Evolutionary conservation across 176 grass and related monocot species (phyloP), one percentile per base, ranked within the genome.

Genomic region (Avena eriantha): DNA sequence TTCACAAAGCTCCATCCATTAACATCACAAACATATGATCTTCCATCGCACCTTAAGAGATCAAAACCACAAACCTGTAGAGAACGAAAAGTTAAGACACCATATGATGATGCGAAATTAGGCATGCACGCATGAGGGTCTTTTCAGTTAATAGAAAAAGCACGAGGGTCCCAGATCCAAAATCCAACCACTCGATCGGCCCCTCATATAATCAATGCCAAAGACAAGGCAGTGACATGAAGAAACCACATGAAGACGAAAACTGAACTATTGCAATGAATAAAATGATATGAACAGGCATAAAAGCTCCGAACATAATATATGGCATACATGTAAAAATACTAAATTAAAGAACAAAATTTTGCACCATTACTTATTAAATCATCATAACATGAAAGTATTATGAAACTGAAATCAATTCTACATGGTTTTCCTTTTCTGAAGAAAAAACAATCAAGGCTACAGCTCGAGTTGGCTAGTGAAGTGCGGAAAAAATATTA

Each of bases 1-100:
- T 96, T 96, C 56, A 98, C 97, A 85, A 98, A 98, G 89, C 97
- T 98, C 97, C 97, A 98, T 72, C 97, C 97, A 58, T 98, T 98
- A 64, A 98, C 97, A 74, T 98, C 97, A 93, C 97, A 98, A 29
- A 98, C 97, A 88, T 98, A 98, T 1, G 97, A 96, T 91, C 92
- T 85, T 78, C 97, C 90, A 66, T 98, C 94, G n/a, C 89, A 99
- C 49, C 97, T 92, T 88, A 99, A 86, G 76, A 99, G 92, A 96
- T 96, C 94, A 87, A 99, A 99, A 75, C 97, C 97, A 87, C 97
- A 99, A 55, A 99, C 97, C 97, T 99, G 84, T 68, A 43, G 83
- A 88, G 41, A 84, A 78, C 22, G 0, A 68, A 77, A 47, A 80
- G 80, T 45, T 76, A 80, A 69, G 76, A 91, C 75, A 81, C 53